phyloP scores from a whole-genome alignment of 1,284 basidiomycete species.

The Melampsora larici-populina region DNA sequence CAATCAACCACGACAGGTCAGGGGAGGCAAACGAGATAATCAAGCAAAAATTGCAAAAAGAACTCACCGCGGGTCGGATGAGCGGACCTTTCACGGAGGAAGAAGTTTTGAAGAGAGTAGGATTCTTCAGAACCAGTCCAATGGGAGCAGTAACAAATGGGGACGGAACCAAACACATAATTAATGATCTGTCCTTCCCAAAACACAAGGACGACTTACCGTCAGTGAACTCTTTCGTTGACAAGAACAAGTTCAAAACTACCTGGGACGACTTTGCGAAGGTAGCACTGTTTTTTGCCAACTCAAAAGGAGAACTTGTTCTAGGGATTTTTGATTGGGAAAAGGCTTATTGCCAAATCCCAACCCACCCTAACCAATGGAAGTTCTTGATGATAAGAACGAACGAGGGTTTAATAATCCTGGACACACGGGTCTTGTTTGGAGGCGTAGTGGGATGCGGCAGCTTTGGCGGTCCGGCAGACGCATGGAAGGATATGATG shows the following conservation, averaged over 20 bases:
- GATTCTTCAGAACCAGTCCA: constrained; percentile 18
- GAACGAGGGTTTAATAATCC: background rate
- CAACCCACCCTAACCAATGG: background rate
- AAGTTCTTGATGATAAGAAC: background rate
- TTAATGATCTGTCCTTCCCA: background rate
- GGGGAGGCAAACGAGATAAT: too few relatives aligned
- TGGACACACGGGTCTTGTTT: background rate
- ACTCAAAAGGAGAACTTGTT: too few relatives aligned
- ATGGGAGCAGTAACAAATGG: background rate
- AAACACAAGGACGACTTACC: background rate
- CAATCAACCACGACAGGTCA: too few relatives aligned
- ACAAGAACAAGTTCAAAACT: background rate
- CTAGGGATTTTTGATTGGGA: too few relatives aligned
- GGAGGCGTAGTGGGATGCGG: constrained; percentile 13
- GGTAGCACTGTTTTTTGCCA: too few relatives aligned
- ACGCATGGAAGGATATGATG: background rate
- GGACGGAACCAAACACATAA: background rate
- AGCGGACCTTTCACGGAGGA: constrained; percentile 5
- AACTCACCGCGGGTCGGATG: background rate
- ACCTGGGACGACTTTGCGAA: too few relatives aligned
- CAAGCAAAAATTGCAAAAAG: too few relatives aligned
- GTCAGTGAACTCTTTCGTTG: constrained; percentile 1
- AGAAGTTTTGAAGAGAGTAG: background rate
- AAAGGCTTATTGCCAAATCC: too few relatives aligned
- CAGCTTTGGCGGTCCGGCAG: background rate